Evolutionary conservation across 805 yeast genomes (phyloP).

Genomic region (Kodamaea laetipori): DNA sequence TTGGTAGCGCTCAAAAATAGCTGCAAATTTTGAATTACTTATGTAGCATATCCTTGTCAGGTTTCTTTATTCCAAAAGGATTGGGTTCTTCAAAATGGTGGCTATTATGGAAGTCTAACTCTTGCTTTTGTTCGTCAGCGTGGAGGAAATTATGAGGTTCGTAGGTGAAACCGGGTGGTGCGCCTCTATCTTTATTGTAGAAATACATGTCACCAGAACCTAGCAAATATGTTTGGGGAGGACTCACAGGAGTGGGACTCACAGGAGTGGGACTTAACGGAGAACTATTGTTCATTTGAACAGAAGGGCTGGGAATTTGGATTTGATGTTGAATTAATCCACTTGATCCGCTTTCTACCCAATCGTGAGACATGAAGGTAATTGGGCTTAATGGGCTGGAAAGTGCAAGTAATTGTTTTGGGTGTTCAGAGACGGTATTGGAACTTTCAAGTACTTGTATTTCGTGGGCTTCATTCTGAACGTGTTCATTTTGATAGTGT

Average conservation of each 20-base stretch:
- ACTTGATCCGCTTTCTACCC: constrained; percentile 3
- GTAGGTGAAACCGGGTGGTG: not conserved
- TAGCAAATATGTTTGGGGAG: not conserved
- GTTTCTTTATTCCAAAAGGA: not conserved
- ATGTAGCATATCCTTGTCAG: no score
- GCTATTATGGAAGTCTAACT: not conserved
- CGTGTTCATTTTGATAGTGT: no score
- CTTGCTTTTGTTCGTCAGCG: not conserved
- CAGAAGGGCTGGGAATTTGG: not conserved
- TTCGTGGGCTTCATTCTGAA: no score
- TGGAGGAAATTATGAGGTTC: not conserved
- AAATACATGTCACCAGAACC: not conserved
- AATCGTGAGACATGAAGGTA: constrained; percentile 1
- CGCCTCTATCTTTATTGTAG: not conserved
- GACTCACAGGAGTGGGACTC: not conserved
- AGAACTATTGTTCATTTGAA: not conserved
- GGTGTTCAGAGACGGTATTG: no score
- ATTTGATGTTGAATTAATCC: not conserved
- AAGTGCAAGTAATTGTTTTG: not conserved
- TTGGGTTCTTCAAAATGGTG: not conserved
- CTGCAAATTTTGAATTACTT: not conserved
- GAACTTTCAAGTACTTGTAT: no score
- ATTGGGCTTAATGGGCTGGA: not conserved
- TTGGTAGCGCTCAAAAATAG: constrained; percentile 1
- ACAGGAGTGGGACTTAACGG: not conserved